These are phyloP conservation scores for Talaromyces borbonicus DNA, from an alignment of 495 filamentous ascomycete genomes.

Conservation along the genomic window DNA sequence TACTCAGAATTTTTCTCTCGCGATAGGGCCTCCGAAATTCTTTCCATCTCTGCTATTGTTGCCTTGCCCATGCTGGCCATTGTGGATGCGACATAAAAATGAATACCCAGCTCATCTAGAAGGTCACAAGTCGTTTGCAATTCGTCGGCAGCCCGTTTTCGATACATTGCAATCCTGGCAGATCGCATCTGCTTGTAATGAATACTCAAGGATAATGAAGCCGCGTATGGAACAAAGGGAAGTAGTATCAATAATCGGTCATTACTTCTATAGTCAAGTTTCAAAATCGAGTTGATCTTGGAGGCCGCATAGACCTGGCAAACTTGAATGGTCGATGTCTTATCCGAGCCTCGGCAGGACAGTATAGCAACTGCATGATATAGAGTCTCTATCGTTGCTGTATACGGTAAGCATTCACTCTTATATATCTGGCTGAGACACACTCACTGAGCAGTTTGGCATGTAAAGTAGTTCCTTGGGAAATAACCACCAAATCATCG, in stretches of 20 bases:
- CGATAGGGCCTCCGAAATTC: neutral
- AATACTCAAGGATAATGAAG: conserved; percentile 57
- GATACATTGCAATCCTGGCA: neutral
- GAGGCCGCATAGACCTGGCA: conserved; percentile 56
- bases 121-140: neutral
- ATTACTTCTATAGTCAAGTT: conserved; percentile 39
- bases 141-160: neutral
- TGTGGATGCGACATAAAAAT: neutral
- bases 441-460: conserved; percentile 1
- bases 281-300: conserved; percentile 52
- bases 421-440: neutral
- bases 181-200: conserved; percentile 40
- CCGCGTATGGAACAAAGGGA: conserved; percentile 58
- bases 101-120: neutral
- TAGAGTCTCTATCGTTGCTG: conserved; percentile 1
- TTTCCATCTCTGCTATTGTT: neutral
- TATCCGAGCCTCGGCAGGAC: conserved; percentile 38
- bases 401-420: neutral
- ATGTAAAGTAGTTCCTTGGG: neutral
- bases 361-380: conserved; percentile 64
- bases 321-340: conserved; percentile 37
- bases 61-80: neutral
- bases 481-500: neutral
- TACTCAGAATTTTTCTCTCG: neutral
- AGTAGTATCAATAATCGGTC: conserved; percentile 38